phyloP scores from a whole-genome alignment of 495 filamentous ascomycete genomes.

The Hypoxylon rickii region DNA sequence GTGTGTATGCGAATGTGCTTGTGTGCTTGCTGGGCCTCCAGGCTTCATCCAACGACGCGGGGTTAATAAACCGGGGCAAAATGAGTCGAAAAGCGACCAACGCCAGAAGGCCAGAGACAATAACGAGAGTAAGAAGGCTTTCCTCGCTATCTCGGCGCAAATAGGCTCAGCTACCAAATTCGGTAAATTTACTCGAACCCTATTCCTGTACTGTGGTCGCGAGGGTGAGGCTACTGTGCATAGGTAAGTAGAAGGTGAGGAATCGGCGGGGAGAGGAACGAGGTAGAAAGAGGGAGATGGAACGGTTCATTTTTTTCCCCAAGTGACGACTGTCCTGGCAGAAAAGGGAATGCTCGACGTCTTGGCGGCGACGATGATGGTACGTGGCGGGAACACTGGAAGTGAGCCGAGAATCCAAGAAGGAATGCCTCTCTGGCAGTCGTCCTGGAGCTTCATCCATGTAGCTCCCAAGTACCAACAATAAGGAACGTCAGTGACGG shows the following conservation, averaged over 20 bases:
- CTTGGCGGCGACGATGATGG: slow-evolving; percentile 36
- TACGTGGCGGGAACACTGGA: slow-evolving; percentile 21
- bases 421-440: slow-evolving; percentile 5
- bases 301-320: slow-evolving; percentile 25
- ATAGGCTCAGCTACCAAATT: slow-evolving; percentile 18
- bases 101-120: slow-evolving; percentile 1
- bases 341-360: slow-evolving; percentile 41
- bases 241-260: slow-evolving; percentile 9
- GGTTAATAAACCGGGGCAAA: slow-evolving; percentile 8
- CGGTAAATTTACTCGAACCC: slow-evolving; percentile 13
- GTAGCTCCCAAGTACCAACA: slow-evolving; percentile 27
- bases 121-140: slow-evolving; percentile 13
- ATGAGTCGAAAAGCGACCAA: neutral
- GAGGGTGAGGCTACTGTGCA: slow-evolving; percentile 14
- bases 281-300: slow-evolving; percentile 22
- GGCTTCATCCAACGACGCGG: slow-evolving; percentile 9
- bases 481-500: slow-evolving; percentile 22
- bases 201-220: slow-evolving; percentile 8
- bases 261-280: slow-evolving; percentile 17
- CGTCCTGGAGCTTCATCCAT: slow-evolving; percentile 17
- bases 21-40: slow-evolving; percentile 6
- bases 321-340: slow-evolving; percentile 36
- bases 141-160: slow-evolving; percentile 6
- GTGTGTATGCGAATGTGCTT: too few relatives aligned
- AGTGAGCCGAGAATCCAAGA: slow-evolving; percentile 10